A percentile compares a stretch with the other conserved stretches of the same genome.
phyloP scores from a whole-genome alignment of 441 rosid species.

The Pelargonium australe region DNA sequence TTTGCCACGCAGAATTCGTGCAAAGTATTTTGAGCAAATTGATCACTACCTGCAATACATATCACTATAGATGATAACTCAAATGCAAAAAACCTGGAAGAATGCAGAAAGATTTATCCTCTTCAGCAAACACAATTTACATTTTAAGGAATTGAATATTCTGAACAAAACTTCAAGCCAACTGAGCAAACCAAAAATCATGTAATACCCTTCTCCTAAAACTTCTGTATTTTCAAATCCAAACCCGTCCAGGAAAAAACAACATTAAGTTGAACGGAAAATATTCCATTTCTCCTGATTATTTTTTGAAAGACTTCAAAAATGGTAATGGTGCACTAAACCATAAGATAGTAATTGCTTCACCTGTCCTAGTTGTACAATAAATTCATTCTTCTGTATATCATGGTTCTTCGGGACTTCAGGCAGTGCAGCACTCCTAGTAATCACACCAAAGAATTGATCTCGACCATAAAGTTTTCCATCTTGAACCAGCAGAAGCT shows the following conservation, averaged over 20 bases:
- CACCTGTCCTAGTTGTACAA: slow-evolving; percentile 77
- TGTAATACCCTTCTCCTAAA: background rate
- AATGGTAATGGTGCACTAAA: background rate
- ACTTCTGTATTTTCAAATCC: background rate
- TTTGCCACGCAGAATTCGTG: slow-evolving; percentile 96
- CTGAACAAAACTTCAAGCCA: background rate
- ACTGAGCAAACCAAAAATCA: background rate
- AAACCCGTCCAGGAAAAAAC: background rate
- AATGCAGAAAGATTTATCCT: slow-evolving; percentile 7
- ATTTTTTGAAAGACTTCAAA: background rate
- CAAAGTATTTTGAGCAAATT: slow-evolving; percentile 87
- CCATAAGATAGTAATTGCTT: slow-evolving; percentile 16
- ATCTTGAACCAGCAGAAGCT: slow-evolving; percentile 94
- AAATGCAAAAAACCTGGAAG: slow-evolving; percentile 12
- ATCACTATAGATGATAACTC: slow-evolving; percentile 20
- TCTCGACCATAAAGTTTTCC: slow-evolving; percentile 89
- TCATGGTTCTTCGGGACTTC: slow-evolving; percentile 60
- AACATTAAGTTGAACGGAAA: background rate
- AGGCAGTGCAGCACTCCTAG: slow-evolving; percentile 61
- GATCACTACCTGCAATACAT: slow-evolving; percentile 64
- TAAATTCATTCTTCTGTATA: slow-evolving; percentile 62
- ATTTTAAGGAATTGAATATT: background rate
- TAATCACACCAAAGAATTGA: slow-evolving; percentile 58
- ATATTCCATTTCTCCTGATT: background rate
- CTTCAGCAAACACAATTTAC: background rate